Percentiles rank a stretch among this genome's conserved stretches.
Conservation (phyloP, 805 yeast species). For the Spathaspora sp. region DNA sequence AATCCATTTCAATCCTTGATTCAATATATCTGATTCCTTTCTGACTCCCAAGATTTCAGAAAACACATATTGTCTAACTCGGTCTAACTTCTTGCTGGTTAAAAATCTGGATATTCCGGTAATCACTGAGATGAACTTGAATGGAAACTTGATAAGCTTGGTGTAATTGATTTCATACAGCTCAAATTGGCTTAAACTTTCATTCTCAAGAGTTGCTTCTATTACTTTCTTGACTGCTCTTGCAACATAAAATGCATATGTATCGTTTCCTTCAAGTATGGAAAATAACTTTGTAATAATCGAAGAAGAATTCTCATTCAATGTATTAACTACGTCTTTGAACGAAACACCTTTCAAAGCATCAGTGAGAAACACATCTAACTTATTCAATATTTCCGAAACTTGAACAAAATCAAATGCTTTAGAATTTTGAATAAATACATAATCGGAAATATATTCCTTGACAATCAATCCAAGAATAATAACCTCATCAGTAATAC, state of each 20-base stretch:
- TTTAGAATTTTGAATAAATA: conserved; percentile 11
- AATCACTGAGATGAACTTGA: conserved; percentile 25
- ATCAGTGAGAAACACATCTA: neutral
- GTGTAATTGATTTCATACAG: conserved; percentile 27
- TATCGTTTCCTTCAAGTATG: neutral
- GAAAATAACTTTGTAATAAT: neutral
- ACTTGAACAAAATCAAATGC: neutral
- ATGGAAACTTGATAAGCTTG: conserved; percentile 25
- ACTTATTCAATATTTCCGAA: neutral
- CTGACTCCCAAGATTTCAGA: conserved; percentile 62
- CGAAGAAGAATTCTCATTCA: neutral
- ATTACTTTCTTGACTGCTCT: conserved; percentile 13
- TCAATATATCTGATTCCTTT: conserved; percentile 33
- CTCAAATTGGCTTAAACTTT: conserved; percentile 15
- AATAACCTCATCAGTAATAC: conserved; percentile 1
- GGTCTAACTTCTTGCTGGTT: conserved; percentile 39
- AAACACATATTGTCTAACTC: conserved; percentile 56
- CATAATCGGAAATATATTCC: conserved; percentile 20
- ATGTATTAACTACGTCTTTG: neutral
- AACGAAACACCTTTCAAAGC: neutral
- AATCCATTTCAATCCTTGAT: conserved; percentile 44
- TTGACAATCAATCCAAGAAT: neutral
- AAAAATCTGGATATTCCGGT: conserved; percentile 35
- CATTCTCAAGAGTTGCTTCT: conserved; percentile 13
- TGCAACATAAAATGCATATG: conserved; percentile 14